phyloP scores from a whole-genome alignment of 2,329 filamentous ascomycete species.

The Claviceps sp. region DNA sequence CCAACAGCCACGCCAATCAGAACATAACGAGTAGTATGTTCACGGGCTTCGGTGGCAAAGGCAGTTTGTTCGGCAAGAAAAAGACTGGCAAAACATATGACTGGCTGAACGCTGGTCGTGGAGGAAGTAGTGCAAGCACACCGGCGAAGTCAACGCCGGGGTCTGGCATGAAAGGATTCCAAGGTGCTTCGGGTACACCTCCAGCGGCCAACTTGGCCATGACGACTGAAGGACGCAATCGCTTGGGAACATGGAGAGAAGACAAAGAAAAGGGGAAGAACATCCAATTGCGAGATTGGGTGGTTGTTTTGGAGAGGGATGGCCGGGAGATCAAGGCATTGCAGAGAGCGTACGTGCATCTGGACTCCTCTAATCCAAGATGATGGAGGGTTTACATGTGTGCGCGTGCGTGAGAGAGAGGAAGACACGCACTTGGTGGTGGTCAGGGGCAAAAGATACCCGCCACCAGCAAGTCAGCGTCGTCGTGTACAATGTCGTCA shows the following conservation, averaged over 20 bases:
- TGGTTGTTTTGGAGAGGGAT: constrained; percentile 67
- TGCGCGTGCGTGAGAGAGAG: background rate
- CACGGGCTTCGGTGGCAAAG: constrained; percentile 48
- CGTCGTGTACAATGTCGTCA: background rate
- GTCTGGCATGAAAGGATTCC: constrained; percentile 18
- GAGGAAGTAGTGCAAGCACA: constrained; percentile 41
- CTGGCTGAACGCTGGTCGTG: constrained; percentile 50
- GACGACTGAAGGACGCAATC: constrained; percentile 45
- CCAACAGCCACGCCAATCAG: constrained; percentile 65
- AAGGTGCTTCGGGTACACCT: constrained; percentile 18
- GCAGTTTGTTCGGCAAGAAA: constrained; percentile 42
- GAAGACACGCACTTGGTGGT: background rate
- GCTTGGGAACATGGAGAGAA: constrained; percentile 65
- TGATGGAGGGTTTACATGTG: constrained; percentile 13
- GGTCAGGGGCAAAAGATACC: background rate
- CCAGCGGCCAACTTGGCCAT: constrained; percentile 26
- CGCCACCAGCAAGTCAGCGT: background rate
- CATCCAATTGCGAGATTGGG: constrained; percentile 75
- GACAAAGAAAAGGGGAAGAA: constrained; percentile 61
- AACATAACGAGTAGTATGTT: constrained; percentile 74
- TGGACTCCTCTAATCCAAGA: constrained; percentile 36
- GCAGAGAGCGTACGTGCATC: constrained; percentile 40
- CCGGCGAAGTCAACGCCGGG: constrained; percentile 26
- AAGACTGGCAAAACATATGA: constrained; percentile 55
- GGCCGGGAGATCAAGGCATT: constrained; percentile 52